A percentile compares a stretch with the other conserved stretches of the same genome.
phyloP scores from a whole-genome alignment of 305 asterid genomes.

The Fraxinus paxiana region DNA sequence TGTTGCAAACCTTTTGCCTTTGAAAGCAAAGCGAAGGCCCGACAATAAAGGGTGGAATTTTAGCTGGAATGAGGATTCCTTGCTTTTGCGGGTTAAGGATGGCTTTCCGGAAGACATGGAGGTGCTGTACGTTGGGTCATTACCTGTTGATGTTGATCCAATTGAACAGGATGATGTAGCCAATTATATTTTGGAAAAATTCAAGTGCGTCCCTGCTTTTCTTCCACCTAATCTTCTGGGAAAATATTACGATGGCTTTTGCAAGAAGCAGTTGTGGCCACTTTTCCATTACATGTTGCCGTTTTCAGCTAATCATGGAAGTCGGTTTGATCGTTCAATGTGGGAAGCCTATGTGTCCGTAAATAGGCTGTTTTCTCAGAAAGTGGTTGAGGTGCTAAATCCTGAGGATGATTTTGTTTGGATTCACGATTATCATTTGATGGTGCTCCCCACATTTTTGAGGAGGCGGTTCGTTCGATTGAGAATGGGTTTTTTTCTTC shows the following conservation, averaged over 20 bases:
- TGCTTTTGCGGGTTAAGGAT: conserved; percentile 71
- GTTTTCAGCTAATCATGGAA: conserved; percentile 73
- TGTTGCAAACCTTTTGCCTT: conserved; percentile 79
- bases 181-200: conserved; percentile 66
- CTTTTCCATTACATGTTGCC: conserved; percentile 94
- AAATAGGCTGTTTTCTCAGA: conserved; percentile 83
- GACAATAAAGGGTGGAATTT: conserved; percentile 93
- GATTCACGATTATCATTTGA: conserved; percentile 92
- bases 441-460: conserved; percentile 88
- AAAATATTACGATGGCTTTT: conserved; percentile 78
- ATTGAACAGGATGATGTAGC: conserved; percentile 93
- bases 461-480: conserved; percentile 71
- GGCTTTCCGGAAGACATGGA: conserved; percentile 96
- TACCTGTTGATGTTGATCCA: conserved; percentile 84
- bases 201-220: conserved; percentile 75
- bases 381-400: conserved; percentile 80
- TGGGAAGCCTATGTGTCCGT: conserved; percentile 95
- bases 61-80: conserved; percentile 86
- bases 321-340: conserved; percentile 77
- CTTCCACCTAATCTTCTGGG: conserved; percentile 67
- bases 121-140: conserved; percentile 74
- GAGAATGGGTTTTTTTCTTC: conserved; percentile 90
- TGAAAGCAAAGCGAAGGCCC: conserved; percentile 79
- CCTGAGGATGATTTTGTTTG: conserved; percentile 94
- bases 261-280: conserved; percentile 95